Evolutionary conservation across 768 basidiomycete genomes (phyloP).

Genomic region (Boletus huronensis): DNA sequence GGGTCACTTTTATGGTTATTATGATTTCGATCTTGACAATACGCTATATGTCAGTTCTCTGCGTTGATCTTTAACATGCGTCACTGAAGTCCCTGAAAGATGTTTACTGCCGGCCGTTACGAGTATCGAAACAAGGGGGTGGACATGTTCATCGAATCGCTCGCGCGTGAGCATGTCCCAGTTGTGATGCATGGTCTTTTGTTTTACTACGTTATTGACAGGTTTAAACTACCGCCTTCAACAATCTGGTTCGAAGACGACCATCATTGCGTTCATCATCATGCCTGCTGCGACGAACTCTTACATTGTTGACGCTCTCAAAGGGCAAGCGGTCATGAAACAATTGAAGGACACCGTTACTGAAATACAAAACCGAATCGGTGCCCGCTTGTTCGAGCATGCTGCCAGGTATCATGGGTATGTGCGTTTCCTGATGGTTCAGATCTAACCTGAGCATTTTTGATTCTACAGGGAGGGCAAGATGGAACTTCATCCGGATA

Average conservation of each 20-base stretch:
- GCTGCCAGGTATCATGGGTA: conserved; percentile 91
- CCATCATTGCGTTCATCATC: conserved; percentile 97
- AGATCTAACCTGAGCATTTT: not conserved
- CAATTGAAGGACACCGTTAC: conserved; percentile 94
- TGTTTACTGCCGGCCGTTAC: conserved; percentile 99
- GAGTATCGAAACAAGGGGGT: conserved; percentile 99
- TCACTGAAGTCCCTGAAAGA: conserved; percentile 41
- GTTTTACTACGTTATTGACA: conserved; percentile 9
- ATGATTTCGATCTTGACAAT: conserved; percentile 93
- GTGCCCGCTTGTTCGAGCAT: conserved; percentile 89
- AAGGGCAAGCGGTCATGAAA: conserved; percentile 96
- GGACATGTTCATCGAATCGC: conserved; percentile 98
- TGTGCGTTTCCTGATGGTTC: conserved; percentile 24
- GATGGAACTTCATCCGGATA: conserved; percentile 66
- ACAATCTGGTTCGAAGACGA: conserved; percentile 63
- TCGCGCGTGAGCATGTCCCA: conserved; percentile 65
- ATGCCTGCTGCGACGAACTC: conserved; percentile 96
- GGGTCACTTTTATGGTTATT: conserved; percentile 97
- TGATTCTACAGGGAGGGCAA: conserved; percentile 57
- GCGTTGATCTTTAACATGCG: not conserved
- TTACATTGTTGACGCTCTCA: conserved; percentile 96
- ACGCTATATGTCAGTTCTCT: conserved; percentile 66
- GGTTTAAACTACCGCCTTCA: conserved; percentile 62
- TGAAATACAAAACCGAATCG: conserved; percentile 92
- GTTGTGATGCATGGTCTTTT: not conserved